Evolutionary conservation across 148 eudicot species (phyloP), one percentile per base, ranked within the genome.

Genomic region (Persicaria maculosa): DNA sequence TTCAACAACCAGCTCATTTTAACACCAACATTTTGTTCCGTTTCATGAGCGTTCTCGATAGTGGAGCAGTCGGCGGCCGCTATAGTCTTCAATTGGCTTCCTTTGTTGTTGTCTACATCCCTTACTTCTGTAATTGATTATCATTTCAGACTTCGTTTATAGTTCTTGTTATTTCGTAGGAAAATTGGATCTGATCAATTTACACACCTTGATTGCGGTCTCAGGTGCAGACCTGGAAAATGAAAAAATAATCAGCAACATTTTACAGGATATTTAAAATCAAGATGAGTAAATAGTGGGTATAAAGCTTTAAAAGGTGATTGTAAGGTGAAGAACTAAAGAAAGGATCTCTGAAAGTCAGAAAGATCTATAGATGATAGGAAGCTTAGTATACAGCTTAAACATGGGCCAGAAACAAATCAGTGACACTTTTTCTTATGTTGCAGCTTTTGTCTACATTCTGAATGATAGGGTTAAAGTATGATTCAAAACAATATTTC

Each of bases 171-270:
- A 12, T 1, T 36, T 64, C 46, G 2, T 64, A 7, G 46, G 10
- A 64, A 12, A 36, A 14, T 10, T 40, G 45, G 69, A 64, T 36
- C 69, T 40, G 46, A 64, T 36, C 69, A 40, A 16, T 64, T 12
- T 64, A 40, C 17, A 14, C 5, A 64, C 14, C 61, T 64, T 9
- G 69, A 64, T 64, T 64, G 69, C 11, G 10, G 46, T 15, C 46
- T 36, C 69, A 12, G 69, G 40, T 64, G 22, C 86, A 77, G 82
- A 55, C 77, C 98, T 93, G 80, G 76, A 70, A 80, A 75, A 65
- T 15, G 16, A 45, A 46, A 6, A 44, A 11, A 59, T 50, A 64
- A 47, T 62, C 61, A 62, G 59, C 11, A 44, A 71, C 9, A 48
- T n/a, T n/a, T n/a, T n/a, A 19, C 54, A 46, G 73, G 31, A n/a